Evolutionary conservation across 345 rosid genomes (phyloP), one percentile per base, ranked within the genome.

Genomic region (Acer yangbiense): DNA sequence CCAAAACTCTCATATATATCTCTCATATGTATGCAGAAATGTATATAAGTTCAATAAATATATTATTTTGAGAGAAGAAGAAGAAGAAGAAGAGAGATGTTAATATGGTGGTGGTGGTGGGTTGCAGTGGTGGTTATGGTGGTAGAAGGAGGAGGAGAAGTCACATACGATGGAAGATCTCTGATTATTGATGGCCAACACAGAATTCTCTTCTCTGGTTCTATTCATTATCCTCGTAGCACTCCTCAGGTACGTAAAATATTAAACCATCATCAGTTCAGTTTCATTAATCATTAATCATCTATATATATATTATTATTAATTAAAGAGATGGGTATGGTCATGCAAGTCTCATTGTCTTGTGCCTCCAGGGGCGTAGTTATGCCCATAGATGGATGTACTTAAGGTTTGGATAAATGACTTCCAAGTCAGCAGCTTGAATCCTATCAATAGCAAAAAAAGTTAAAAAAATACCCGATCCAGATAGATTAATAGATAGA

Each of bases 191-290:
- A 87, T 77, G 91, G 91, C 21, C 82, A 86, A 76, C 83, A 88
- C 41, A 83, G 80, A 73, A 79, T 88, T 58, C 83, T 88, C 77
- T 85, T 88, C 77, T 88, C 91, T 10, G 91, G 90, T 80, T 86
- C 91, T 3, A 86, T 88, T 77, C 91, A 88, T 54, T 88, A 88
- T 84, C 88, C 91, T 71, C 88, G 91, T 43, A 86, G 90, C 85
- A 88, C 91, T 72, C 91, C 91, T 72, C 81, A 86, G 86, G 91
- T 87, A 80, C 39, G 39, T 35, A 68, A 43, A 3, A 9, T 35
- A 12, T 29, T 29, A 29, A 29, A 21, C 1, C 46, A 43, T 43
- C 20, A 0, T 25, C 65, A 14, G 6, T 35, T 17, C 43, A 29
- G 8, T 65, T 9, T 2, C 65, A 35, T 35, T 35, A 3, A 32